Evolutionary conservation across 2,329 filamentous ascomycete species (phyloP).

Genomic region (Fusarium oligoseptatum): DNA sequence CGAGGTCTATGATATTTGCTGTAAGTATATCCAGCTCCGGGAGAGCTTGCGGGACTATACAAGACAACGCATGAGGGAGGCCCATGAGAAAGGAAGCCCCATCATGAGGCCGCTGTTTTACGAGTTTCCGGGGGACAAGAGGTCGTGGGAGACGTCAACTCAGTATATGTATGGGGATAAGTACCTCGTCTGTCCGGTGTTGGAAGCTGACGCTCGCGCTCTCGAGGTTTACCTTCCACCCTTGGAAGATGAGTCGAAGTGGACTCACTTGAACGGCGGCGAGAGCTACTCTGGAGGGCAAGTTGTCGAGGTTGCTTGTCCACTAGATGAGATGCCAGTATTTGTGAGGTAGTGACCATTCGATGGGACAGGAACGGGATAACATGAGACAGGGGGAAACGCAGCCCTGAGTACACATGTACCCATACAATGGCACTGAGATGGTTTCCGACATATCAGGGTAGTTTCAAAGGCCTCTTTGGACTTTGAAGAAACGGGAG

Average conservation of each 20-base stretch:
- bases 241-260: neutral
- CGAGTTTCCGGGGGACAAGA: conserved; percentile 69
- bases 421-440: no score
- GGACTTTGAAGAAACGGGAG: neutral
- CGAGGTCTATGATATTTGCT: conserved; percentile 70
- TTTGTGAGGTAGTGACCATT: neutral
- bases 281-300: neutral
- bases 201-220: conserved; percentile 60
- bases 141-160: conserved; percentile 68
- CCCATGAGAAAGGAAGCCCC: conserved; percentile 70
- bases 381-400: neutral
- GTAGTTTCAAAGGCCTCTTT: neutral
- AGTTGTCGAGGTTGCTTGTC: neutral
- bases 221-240: conserved; percentile 67
- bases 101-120: conserved; percentile 74
- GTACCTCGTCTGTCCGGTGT: conserved; percentile 71
- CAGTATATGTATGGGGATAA: conserved; percentile 74
- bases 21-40: conserved; percentile 69
- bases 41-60: conserved; percentile 71
- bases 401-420: neutral
- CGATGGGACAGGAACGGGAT: neutral
- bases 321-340: conserved; percentile 15
- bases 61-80: conserved; percentile 68
- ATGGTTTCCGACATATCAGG: neutral
- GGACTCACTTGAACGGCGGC: neutral